Evolutionary conservation across 495 filamentous ascomycete genomes (phyloP), one percentile per base, ranked within the genome.

Genomic region (Talaromyces proteolyticus): DNA sequence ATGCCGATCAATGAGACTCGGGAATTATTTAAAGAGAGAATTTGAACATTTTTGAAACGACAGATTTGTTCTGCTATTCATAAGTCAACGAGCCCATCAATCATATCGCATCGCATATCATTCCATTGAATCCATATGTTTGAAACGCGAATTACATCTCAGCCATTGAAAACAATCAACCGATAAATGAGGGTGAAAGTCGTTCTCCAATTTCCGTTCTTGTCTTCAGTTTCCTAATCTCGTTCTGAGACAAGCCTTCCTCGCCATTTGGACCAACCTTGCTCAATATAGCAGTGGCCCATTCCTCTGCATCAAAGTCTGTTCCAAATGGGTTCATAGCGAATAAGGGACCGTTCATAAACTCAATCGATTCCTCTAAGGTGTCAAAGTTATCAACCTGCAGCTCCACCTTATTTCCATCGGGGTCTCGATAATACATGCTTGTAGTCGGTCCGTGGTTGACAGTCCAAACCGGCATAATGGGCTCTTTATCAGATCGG

Each of bases 351-450:
- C 29, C 4, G 8, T 4, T 8, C 29, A 34, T 34, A 34, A 34
- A 34, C 29, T 8, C 29, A 34, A 10, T 14, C 29, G 29, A 8
- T 1, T 34, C 29, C 14, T 34, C 29, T 1, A 14, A 8, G 14
- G 29, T 34, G 18, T 66, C 62, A 40, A 73, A 70, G 34, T 63
- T 67, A 47, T 75, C 70, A 3, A 72, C 68, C 56, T 77, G 71
- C 8, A 63, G 67, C 56, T 77, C 74, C 40, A 76, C 52, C 41
- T 42, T 24, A 50, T 75, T 76, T 7, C 70, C 70, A 48, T 76
- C 72, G 7, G 72, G 72, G 45, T 76, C 73, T 14, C 51, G 51
- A 49, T 75, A 74, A 49, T 73, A 76, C 4, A 76, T 61, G 39
- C 60, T 67, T 1, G 58, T 71, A 3, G 66, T 74, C 1, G 60